Percentiles rank a stretch among this genome's conserved stretches.
These are phyloP conservation scores for Syzygium oleosum DNA, from an alignment of 345 rosid species.

Conservation along the genomic window DNA sequence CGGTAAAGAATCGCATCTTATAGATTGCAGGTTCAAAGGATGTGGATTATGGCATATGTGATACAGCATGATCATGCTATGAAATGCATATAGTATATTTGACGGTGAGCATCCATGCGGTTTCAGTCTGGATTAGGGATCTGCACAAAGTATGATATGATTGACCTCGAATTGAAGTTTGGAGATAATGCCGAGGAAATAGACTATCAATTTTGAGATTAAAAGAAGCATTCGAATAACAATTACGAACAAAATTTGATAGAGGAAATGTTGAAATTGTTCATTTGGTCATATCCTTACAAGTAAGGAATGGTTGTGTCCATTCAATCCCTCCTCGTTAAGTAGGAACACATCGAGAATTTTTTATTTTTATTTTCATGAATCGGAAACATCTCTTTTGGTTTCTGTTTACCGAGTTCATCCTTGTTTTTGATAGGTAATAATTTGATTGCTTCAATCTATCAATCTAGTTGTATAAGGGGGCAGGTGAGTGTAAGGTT, in stretches of 20 bases:
- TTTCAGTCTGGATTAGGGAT: neutral
- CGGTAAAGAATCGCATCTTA: neutral
- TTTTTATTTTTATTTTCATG: neutral
- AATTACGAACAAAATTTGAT: neutral
- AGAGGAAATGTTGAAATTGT: neutral
- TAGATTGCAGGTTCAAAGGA: conserved; percentile 14
- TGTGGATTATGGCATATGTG: neutral
- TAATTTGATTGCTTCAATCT: neutral
- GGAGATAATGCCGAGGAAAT: neutral
- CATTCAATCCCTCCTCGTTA: neutral
- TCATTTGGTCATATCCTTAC: neutral
- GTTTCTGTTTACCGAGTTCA: neutral
- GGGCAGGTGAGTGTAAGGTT: neutral
- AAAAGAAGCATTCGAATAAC: neutral
- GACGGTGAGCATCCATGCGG: neutral
- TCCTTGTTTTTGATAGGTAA: neutral
- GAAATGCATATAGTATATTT: neutral
- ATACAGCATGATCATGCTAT: neutral
- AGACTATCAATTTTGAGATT: neutral
- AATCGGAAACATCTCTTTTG: neutral
- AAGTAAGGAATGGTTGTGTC: neutral
- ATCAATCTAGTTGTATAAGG: neutral
- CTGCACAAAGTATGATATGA: neutral
- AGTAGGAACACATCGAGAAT: neutral
- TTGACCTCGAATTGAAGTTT: neutral